Evolutionary conservation across 2,329 filamentous ascomycete species (phyloP), one percentile per base, ranked within the genome.

Genomic region (Intubia oerlemansii): DNA sequence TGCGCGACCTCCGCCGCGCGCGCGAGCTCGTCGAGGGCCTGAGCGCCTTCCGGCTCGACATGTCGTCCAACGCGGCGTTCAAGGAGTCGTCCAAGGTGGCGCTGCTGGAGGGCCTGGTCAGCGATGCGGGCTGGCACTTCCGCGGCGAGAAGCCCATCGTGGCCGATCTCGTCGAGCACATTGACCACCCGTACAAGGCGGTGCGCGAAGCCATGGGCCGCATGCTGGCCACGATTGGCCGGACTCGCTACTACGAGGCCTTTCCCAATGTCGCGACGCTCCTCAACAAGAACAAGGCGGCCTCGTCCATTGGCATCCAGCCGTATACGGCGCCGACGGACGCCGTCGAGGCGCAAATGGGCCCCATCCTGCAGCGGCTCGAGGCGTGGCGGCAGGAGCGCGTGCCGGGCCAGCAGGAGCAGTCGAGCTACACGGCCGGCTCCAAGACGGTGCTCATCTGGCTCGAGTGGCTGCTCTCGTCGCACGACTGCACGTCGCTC

Each of bases 41-140:
- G 13, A 67, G 76, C 26, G 68, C 72, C 30, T 95, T 95, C 64
- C 67, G 81, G 17, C 60, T 98, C 8, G 88, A 98, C 46, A 85
- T 95, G 74, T 60, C 68, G 5, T 93, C 85, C 0, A 93, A 95
- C 45, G 88, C 90, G 4, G 88, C 88, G 0, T 98, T 98, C 62
- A 98, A 98, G 48, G 90, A 98, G 48, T 92, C 85, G 31, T 90
- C 85, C 17, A 93, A 95, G 54, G 80, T 98, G 11, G 75, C 88
- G 38, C 57, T 98, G 17, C 59, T 98, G 12, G 81, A 93, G 40
- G 81, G 91, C 39, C 66, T 79, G 36, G 77, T 98, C 34, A 71
- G 72, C 25, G 82, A 92, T 42, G 67, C 73, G 20, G 88, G 88
- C 2, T 98, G 90, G 88, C 88, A 98, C 48, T 98, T 93, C 59